Conservation (phyloP, 208 protist species). For the Plasmodiophora brassicae region DNA sequence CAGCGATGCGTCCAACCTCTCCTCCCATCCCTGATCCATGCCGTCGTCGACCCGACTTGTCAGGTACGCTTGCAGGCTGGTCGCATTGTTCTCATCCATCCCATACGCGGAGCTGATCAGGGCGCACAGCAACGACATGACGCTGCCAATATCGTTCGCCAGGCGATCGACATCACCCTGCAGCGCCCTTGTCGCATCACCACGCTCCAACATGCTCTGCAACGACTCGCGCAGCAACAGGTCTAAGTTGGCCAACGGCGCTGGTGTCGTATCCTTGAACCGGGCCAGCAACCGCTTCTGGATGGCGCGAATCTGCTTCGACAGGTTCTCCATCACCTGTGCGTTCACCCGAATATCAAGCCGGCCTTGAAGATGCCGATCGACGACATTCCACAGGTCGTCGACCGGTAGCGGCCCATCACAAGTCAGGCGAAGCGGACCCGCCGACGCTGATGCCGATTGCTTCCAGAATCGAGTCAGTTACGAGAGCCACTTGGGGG, state of each 20-base stretch:
- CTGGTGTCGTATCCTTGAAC: not conserved
- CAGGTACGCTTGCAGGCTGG: not conserved
- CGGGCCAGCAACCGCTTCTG: slow-evolving; percentile 5
- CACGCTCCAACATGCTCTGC: not conserved
- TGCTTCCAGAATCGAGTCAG: not conserved
- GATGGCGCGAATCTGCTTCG: not conserved
- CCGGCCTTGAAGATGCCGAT: not conserved
- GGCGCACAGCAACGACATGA: not conserved
- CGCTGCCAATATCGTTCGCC: not conserved
- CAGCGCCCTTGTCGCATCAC: not conserved
- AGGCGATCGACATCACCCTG: not conserved
- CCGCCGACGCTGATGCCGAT: not conserved
- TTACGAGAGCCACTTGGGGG: not conserved
- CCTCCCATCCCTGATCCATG: not conserved
- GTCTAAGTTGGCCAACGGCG: not conserved
- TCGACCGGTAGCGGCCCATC: not conserved
- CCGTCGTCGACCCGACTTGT: not conserved
- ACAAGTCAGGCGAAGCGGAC: not conserved
- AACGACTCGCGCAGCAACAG: not conserved
- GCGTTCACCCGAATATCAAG: not conserved
- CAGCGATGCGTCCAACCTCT: not conserved
- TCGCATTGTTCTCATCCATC: not conserved
- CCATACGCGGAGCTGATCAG: not conserved
- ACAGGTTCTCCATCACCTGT: not conserved
- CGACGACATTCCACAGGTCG: not conserved